Conservation (phyloP, 2,329 filamentous ascomycete genomes). For the Cladosporium sp. region DNA sequence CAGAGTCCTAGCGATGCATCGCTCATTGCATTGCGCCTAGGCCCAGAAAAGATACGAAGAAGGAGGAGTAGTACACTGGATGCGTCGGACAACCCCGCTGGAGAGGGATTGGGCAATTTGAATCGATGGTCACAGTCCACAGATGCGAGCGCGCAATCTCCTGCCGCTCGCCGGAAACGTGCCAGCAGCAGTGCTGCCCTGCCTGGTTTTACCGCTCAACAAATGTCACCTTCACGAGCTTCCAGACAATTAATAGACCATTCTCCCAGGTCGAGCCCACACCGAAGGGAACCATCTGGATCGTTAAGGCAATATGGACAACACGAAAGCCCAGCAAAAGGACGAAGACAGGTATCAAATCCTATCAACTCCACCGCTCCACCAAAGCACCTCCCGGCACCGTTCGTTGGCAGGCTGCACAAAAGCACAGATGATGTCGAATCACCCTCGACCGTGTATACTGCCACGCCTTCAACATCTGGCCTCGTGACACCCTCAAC, state of each 20-base stretch:
- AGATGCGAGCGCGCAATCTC: slow-evolving; percentile 44
- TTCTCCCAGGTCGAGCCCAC: slow-evolving; percentile 38
- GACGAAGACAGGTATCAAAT: slow-evolving; percentile 10
- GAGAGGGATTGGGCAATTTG: slow-evolving; percentile 47
- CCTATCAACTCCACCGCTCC: neutral
- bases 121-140: slow-evolving; percentile 59
- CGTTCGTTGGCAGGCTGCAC: neutral
- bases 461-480: slow-evolving; percentile 21
- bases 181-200: slow-evolving; percentile 35
- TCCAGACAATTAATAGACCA: slow-evolving; percentile 27
- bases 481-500: slow-evolving; percentile 29
- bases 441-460: slow-evolving; percentile 25
- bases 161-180: slow-evolving; percentile 35
- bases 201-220: slow-evolving; percentile 29
- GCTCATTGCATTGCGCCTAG: slow-evolving; percentile 22
- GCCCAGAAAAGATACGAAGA: slow-evolving; percentile 25
- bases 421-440: slow-evolving; percentile 26
- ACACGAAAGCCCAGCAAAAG: slow-evolving; percentile 3
- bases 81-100: slow-evolving; percentile 30
- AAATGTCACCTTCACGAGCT: slow-evolving; percentile 30
- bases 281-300: slow-evolving; percentile 22
- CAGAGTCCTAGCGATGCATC: slow-evolving; percentile 22
- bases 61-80: slow-evolving; percentile 41
- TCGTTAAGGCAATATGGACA: slow-evolving; percentile 1
- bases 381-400: neutral